Conservation (phyloP, 2,329 filamentous ascomycete genomes). For the Colletotrichum liriopes region DNA sequence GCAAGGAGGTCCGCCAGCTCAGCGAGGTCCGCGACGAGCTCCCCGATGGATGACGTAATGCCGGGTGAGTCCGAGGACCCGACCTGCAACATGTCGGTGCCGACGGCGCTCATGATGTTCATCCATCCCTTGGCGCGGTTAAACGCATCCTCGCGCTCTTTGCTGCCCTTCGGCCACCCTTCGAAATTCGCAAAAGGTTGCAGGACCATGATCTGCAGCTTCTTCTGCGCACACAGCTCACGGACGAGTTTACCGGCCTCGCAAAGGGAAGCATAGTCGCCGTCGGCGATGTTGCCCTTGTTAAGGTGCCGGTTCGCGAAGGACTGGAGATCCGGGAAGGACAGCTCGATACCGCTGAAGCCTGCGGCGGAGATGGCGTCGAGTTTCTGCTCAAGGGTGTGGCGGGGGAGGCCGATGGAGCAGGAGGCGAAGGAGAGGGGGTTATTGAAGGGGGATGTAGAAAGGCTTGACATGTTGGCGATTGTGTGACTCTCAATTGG, state of each 20-base stretch:
- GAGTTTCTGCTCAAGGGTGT: conserved; percentile 73
- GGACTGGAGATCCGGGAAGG: conserved; percentile 79
- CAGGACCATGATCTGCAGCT: conserved; percentile 77
- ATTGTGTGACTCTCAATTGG: no score
- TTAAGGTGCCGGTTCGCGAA: conserved; percentile 70
- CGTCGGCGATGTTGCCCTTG: conserved; percentile 63
- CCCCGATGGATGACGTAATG: conserved; percentile 65
- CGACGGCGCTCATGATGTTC: conserved; percentile 78
- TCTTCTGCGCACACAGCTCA: conserved; percentile 66
- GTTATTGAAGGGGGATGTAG: conserved; percentile 20
- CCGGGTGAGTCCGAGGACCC: conserved; percentile 74
- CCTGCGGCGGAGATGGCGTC: conserved; percentile 75
- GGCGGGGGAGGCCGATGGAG: conserved; percentile 61
- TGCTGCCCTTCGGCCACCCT: conserved; percentile 75
- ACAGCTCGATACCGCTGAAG: conserved; percentile 80
- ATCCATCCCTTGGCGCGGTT: conserved; percentile 77
- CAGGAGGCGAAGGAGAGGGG: conserved; percentile 70
- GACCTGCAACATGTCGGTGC: conserved; percentile 80
- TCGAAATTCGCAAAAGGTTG: conserved; percentile 86
- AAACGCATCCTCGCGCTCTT: conserved; percentile 75
- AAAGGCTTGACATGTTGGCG: not conserved
- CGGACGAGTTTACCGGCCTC: conserved; percentile 69
- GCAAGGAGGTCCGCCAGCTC: conserved; percentile 76
- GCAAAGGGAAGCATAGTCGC: conserved; percentile 73
- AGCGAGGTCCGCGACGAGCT: conserved; percentile 73